Base-by-base conservation (phyloP, 75 land plant genomes). In the Pseudotsuga menziesii region DNA sequence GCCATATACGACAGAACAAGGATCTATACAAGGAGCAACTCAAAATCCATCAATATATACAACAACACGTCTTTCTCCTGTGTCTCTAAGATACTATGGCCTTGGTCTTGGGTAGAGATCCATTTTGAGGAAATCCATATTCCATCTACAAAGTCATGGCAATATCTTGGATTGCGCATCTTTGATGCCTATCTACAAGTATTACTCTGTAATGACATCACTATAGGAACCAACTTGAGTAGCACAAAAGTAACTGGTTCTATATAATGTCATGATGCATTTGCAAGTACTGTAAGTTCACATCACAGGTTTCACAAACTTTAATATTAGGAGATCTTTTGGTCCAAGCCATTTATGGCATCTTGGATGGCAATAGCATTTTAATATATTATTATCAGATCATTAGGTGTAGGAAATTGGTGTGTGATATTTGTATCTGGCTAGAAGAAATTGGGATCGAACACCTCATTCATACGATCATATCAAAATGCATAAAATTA, bases 81-180 rank as follows among this genome's bases (percentile, higher is more conserved):
- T 57, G 15, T 82, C 84, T 4, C 77, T 85, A n/a, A 79, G 72
- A 20, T 85, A 85, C 77, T 85, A 74, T 77, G 82, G 84, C 2
- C 75, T 76, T 39, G 80, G 81, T 67, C 59, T 85, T 41, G 57
- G 12, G 84, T 85, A 9, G 77, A 62, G 4, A 84, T 85, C 54
- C 84, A 85, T 56, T 85, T 85, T 82, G 84, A 84, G 1, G 87
- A 85, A 58, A 82, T 85, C 72, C 11, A 44, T 2, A 75, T 82
- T 36, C 57, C 78, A 39, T 41, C 61, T 73, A 72, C 66, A 62
- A 16, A 29, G 3, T 35, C 75, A 5, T 77, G 74, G 64, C 57
- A 32, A 15, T 80, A 82, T 32, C 82, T 80, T 64, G 86, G 86
- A 58, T 77, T 39, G 55, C 77, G 86, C 5, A 25, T 84, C 4